These are phyloP conservation scores for Trichoderma aggressivum DNA, from an alignment of 2,329 filamentous ascomycete genomes.

Conservation along the genomic window DNA sequence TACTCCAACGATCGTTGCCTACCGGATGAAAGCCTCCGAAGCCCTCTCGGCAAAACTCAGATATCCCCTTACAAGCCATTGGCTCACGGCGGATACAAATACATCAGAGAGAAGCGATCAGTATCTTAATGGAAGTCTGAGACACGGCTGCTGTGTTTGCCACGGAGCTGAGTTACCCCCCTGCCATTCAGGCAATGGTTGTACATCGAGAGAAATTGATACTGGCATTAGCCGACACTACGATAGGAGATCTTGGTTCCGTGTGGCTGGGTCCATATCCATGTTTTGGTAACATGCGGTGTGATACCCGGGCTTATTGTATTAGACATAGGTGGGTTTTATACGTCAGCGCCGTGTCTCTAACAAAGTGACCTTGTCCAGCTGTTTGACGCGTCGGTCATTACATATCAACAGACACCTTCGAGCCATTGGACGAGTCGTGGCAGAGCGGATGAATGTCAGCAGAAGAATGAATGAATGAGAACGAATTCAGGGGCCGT, in stretches of 20 bases:
- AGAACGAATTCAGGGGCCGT: background rate
- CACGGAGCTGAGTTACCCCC: background rate
- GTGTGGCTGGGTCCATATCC: background rate
- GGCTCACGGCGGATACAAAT: background rate
- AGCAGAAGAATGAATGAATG: background rate
- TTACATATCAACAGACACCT: background rate
- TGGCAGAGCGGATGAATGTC: background rate
- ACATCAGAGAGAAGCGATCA: background rate
- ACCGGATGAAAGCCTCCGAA: background rate
- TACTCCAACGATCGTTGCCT: background rate
- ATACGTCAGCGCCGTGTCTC: background rate
- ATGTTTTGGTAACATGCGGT: constrained; percentile 7
- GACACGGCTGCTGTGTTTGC: background rate
- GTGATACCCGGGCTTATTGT: background rate
- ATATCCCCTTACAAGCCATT: background rate
- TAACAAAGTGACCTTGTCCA: background rate
- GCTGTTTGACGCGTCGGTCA: background rate
- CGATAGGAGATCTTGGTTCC: background rate
- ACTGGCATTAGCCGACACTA: background rate
- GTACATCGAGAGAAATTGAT: background rate
- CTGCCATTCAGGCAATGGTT: background rate
- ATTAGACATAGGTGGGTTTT: background rate
- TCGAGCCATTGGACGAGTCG: background rate
- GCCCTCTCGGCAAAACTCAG: background rate
- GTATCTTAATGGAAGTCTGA: background rate